phyloP scores from a whole-genome alignment of 495 filamentous ascomycete genomes.

The Aspergillus saccharolyticus region DNA sequence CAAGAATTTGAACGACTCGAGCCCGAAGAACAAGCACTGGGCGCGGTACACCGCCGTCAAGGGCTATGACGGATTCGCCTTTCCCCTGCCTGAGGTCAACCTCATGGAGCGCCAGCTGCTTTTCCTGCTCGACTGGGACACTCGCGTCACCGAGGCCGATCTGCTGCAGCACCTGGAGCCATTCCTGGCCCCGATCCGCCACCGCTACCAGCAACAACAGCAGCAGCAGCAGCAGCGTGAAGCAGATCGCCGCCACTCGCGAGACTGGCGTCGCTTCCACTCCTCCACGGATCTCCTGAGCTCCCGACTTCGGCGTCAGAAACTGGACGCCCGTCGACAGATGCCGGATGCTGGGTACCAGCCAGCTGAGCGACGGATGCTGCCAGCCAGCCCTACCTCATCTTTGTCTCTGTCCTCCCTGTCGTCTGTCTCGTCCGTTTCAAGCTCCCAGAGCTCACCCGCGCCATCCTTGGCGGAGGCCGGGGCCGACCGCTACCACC shows the following conservation, averaged over 20 bases:
- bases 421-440: constrained; percentile 11
- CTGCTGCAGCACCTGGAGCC: constrained; percentile 81
- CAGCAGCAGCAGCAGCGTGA: constrained; percentile 26
- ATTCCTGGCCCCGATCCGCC: constrained; percentile 80
- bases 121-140: constrained; percentile 89
- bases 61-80: constrained; percentile 77
- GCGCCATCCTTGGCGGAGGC: constrained; percentile 24
- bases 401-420: constrained; percentile 24
- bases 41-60: constrained; percentile 78
- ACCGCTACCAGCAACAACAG: constrained; percentile 31
- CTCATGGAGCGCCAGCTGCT: constrained; percentile 98
- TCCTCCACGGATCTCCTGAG: constrained; percentile 39
- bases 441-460: constrained; percentile 16
- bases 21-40: constrained; percentile 99
- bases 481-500: constrained; percentile 35
- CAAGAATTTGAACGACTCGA: constrained; percentile 83
- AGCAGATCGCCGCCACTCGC: constrained; percentile 34
- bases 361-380: constrained; percentile 23
- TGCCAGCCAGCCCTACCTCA: constrained; percentile 35
- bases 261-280: constrained; percentile 41
- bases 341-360: constrained; percentile 15
- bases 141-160: constrained; percentile 76
- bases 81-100: constrained; percentile 91
- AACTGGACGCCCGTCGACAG: constrained; percentile 27
- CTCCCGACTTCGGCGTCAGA: constrained; percentile 40